A percentile compares a stretch with the other conserved stretches of the same genome.
Conservation (phyloP, 441 rosid genomes). For the Jatropha multifida region DNA sequence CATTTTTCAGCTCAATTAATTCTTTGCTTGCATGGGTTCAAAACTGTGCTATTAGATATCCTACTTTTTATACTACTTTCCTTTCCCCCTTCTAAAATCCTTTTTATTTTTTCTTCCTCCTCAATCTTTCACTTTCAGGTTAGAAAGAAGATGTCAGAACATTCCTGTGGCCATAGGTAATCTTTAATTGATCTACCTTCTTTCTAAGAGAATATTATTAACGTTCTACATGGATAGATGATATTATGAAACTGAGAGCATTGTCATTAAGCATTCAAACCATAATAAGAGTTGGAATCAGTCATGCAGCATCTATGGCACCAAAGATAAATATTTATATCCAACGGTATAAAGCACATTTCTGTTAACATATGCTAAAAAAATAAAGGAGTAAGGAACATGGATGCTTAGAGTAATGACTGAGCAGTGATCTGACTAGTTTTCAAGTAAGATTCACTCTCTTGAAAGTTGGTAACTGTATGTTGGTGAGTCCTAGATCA, state of each 20-base stretch:
- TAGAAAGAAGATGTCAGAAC: slow-evolving; percentile 67
- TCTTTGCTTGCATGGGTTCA: background rate
- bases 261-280: background rate
- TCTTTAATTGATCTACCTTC: slow-evolving; percentile 10
- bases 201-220: background rate
- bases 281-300: background rate
- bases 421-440: background rate
- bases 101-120: slow-evolving; percentile 9
- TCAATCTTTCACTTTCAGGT: slow-evolving; percentile 57
- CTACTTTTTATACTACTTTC: background rate
- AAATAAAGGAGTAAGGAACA: background rate
- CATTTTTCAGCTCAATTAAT: background rate
- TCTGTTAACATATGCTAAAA: background rate
- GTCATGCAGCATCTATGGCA: background rate
- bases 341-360: background rate
- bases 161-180: slow-evolving; percentile 69
- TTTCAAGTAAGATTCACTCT: background rate
- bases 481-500: background rate
- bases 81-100: background rate
- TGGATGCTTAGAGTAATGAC: background rate
- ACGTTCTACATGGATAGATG: background rate
- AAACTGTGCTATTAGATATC: background rate
- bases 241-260: background rate
- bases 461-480: background rate
- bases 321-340: background rate